phyloP scores from a whole-genome alignment of 208 protist species.

The Acanthamoeba triangularis region DNA sequence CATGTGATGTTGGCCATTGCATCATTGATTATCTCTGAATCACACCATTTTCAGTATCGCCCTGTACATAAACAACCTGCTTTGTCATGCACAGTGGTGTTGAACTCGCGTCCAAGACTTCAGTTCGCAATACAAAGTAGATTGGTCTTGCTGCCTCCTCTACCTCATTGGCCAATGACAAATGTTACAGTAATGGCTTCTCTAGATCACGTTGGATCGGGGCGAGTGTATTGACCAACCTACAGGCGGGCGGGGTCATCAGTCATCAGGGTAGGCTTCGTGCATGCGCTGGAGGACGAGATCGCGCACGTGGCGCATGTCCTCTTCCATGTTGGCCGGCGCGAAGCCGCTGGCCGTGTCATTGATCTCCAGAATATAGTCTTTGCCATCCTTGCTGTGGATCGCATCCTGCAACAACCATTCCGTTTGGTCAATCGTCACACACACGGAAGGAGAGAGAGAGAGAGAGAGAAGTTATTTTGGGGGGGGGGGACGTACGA shows the following conservation, averaged over 20 bases:
- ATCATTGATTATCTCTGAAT: too few relatives aligned
- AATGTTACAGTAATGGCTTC: too few relatives aligned
- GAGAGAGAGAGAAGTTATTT: not conserved
- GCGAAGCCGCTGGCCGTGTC: slow-evolving; percentile 79
- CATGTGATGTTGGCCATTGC: not conserved
- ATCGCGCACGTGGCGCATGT: slow-evolving; percentile 64
- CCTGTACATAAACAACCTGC: too few relatives aligned
- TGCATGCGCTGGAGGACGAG: slow-evolving; percentile 67
- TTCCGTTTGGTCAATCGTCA: not conserved
- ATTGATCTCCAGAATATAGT: slow-evolving; percentile 85
- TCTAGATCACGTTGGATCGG: too few relatives aligned
- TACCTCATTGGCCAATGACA: too few relatives aligned
- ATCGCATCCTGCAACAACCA: slow-evolving; percentile 75
- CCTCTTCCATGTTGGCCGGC: slow-evolving; percentile 63
- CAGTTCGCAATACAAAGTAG: too few relatives aligned
- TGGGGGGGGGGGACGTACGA: not conserved
- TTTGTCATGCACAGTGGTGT: too few relatives aligned
- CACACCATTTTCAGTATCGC: too few relatives aligned
- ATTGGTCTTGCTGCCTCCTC: too few relatives aligned
- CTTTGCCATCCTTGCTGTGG: slow-evolving; percentile 79
- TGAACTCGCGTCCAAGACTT: too few relatives aligned
- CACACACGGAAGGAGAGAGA: not conserved
- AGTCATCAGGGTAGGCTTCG: slow-evolving; percentile 39
- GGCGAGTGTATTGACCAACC: too few relatives aligned
- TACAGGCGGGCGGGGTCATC: not conserved